Evolutionary conservation across 78 protist species (phyloP).

Genomic region (Thecamonas trahens): DNA sequence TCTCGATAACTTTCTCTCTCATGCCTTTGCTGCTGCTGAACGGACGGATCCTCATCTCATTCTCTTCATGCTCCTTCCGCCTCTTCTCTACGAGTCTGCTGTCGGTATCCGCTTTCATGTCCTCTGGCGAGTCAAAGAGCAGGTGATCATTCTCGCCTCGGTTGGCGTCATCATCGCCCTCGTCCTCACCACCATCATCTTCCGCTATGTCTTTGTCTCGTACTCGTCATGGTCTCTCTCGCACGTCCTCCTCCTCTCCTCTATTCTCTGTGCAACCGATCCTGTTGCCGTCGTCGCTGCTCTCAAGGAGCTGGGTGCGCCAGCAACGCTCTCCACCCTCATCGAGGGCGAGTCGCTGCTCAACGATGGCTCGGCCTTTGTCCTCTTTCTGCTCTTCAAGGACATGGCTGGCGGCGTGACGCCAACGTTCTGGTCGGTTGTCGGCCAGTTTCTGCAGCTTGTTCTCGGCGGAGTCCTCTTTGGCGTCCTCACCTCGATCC

Average conservation of each 20-base stretch:
- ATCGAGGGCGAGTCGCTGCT: constrained; percentile 64
- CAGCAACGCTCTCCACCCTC: constrained; percentile 21
- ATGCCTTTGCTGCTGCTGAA: neutral
- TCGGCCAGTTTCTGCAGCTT: neutral
- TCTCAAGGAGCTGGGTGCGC: constrained; percentile 55
- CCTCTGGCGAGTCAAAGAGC: neutral
- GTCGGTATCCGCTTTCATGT: constrained; percentile 19
- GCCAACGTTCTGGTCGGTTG: neutral
- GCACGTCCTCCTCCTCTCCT: constrained; percentile 11
- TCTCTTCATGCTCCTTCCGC: constrained; percentile 41
- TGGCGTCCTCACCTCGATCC: no score
- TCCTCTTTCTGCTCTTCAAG: constrained; percentile 19
- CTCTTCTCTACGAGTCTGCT: constrained; percentile 49
- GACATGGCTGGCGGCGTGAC: neutral
- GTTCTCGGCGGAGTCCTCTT: constrained; percentile 7
- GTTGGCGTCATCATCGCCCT: constrained; percentile 25
- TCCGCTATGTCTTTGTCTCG: neutral
- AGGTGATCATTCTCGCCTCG: constrained; percentile 13
- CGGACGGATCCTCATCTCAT: constrained; percentile 24
- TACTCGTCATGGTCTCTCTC: constrained; percentile 12
- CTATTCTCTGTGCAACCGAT: constrained; percentile 61
- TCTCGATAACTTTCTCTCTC: neutral
- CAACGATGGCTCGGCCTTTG: constrained; percentile 70
- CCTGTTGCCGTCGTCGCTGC: constrained; percentile 76
- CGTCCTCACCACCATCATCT: constrained; percentile 4